These are phyloP conservation scores for Claviceps spartinae DNA, from an alignment of 2,329 filamentous ascomycete species.

Conservation along the genomic window DNA sequence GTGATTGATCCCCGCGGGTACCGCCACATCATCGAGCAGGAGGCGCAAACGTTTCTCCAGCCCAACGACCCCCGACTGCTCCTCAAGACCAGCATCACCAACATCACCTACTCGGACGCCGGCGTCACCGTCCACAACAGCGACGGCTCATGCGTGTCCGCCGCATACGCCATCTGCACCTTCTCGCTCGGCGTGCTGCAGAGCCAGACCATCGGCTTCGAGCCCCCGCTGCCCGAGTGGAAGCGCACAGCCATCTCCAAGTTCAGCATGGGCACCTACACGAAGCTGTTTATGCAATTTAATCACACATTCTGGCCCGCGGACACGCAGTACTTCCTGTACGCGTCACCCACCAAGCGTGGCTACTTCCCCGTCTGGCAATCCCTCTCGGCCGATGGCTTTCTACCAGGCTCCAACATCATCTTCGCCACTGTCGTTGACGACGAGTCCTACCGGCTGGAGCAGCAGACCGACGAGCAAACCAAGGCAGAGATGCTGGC, in stretches of 20 bases:
- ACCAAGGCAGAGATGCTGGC: slow-evolving; percentile 43
- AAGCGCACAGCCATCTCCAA: slow-evolving; percentile 49
- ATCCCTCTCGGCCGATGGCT: slow-evolving; percentile 42
- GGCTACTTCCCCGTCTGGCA: slow-evolving; percentile 47
- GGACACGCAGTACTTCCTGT: slow-evolving; percentile 30
- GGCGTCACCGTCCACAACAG: slow-evolving; percentile 39
- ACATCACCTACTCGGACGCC: slow-evolving; percentile 36
- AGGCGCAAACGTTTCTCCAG: slow-evolving; percentile 43
- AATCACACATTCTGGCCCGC: slow-evolving; percentile 49
- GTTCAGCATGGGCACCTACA: slow-evolving; percentile 59
- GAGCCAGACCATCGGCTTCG: slow-evolving; percentile 43
- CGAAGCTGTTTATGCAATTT: slow-evolving; percentile 61
- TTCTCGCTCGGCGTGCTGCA: slow-evolving; percentile 58
- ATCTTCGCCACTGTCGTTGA: slow-evolving; percentile 51
- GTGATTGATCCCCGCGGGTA: slow-evolving; percentile 49
- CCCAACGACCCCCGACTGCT: slow-evolving; percentile 41
- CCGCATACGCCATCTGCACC: slow-evolving; percentile 50
- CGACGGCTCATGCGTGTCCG: slow-evolving; percentile 42
- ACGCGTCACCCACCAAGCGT: slow-evolving; percentile 27
- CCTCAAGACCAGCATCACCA: slow-evolving; percentile 43
- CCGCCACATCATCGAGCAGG: slow-evolving; percentile 40
- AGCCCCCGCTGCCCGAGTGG: slow-evolving; percentile 47
- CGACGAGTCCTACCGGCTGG: slow-evolving; percentile 41
- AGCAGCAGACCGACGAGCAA: slow-evolving; percentile 43
- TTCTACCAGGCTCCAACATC: slow-evolving; percentile 48